Evolutionary conservation across 169 alveolate genomes (phyloP), one percentile per base, ranked within the genome.

Genomic region (Eimeria praecox): DNA sequence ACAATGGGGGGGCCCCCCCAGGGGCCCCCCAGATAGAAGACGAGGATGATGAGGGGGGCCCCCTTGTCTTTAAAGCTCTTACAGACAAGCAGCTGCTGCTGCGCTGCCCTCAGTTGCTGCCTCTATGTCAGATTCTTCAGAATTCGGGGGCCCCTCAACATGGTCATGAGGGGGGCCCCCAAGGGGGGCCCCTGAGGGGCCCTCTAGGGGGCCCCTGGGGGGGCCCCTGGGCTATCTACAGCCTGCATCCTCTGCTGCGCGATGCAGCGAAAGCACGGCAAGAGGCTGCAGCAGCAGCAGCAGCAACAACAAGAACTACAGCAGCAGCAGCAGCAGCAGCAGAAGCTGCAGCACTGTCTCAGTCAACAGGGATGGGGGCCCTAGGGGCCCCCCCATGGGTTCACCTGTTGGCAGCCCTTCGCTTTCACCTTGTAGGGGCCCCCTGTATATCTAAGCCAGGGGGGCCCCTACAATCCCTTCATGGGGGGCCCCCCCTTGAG

Each of bases 331-430:
- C 75, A 64, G 24, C 75, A 64, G 33, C 75, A 64, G 75, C 75
- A 64, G 56, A 5, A 49, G 56, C 56, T 49, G 5, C 56, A 49
- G 56, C 56, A 49, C 56, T 49, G 20, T 12, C 56, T 12, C 56
- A 8, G 12, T 49, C 56, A 49, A 49, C 5, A 12, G 56, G 12
- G 56, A 8, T 49, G 20, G 83, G 5, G 22, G 83, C 46, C 83
- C 9, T n/a, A 38, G 83, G 83, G 83, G 83, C 49, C 83, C 83
- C 83, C 46, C 14, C 83, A 10, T 18, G 75, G 75, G 10, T n/a
- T 64, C 38, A 18, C 18, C 33, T 64, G 75, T n/a, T 64, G 75
- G 38, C 27, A n/a, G 75, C 75, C 9, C 75, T 64, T 9, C 75
- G 75, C 75, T 64, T 64, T 16, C 3, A n/a, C 33, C 75, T 64